Evolutionary conservation across 2,329 filamentous ascomycete species (phyloP).

Genomic region (Alternaria dauci): DNA sequence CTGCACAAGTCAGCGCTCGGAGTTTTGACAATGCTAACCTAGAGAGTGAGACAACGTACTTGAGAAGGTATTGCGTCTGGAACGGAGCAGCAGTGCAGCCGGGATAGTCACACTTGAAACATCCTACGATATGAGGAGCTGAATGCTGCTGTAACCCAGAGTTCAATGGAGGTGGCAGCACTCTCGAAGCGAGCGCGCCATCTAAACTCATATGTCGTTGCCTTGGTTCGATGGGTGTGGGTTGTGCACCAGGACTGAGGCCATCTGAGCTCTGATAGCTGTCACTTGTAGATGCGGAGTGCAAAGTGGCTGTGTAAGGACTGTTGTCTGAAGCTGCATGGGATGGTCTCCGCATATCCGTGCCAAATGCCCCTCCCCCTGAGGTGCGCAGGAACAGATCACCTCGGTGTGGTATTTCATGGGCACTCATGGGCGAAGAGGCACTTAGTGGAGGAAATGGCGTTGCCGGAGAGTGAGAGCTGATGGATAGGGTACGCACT

Average conservation of each 20-base stretch:
- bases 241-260: conserved; percentile 40
- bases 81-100: conserved; percentile 78
- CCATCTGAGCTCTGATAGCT: conserved; percentile 51
- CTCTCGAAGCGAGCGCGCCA: conserved; percentile 39
- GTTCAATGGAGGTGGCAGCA: conserved; percentile 43
- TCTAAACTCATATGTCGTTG: conserved; percentile 44
- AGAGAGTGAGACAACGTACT: conserved; percentile 58
- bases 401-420: conserved; percentile 36
- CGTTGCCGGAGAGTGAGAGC: conserved; percentile 43
- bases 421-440: conserved; percentile 43
- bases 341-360: conserved; percentile 44
- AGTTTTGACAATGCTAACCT: not conserved
- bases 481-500: conserved; percentile 45
- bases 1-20: conserved; percentile 37
- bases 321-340: conserved; percentile 48
- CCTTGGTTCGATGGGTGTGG: conserved; percentile 39
- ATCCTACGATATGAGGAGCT: conserved; percentile 38
- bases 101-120: conserved; percentile 63
- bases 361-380: conserved; percentile 39
- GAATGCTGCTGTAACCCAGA: conserved; percentile 40
- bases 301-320: conserved; percentile 43
- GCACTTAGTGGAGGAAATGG: conserved; percentile 43
- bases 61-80: conserved; percentile 78
- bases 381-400: conserved; percentile 46
- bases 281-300: conserved; percentile 44